phyloP scores from a whole-genome alignment of 2,329 filamentous ascomycete species.

The Zymoseptoria crescenta region DNA sequence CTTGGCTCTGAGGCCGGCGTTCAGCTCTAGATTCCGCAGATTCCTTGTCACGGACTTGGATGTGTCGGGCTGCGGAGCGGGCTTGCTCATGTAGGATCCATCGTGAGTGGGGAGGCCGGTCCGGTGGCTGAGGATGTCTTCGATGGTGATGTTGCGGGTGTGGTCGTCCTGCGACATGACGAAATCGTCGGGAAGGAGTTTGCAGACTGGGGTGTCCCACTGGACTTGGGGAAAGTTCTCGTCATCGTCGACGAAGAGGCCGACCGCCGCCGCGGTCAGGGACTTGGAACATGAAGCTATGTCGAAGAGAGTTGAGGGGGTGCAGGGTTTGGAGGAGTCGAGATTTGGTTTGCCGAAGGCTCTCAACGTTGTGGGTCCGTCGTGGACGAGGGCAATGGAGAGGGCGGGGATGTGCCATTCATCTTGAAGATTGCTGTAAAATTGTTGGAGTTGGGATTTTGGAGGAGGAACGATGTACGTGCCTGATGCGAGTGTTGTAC shows the following conservation, averaged over 20 bases:
- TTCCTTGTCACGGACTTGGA: constrained; percentile 36
- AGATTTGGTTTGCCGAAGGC: constrained; percentile 34
- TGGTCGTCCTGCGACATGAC: constrained; percentile 29
- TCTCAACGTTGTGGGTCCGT: constrained; percentile 35
- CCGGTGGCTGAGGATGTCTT: constrained; percentile 48
- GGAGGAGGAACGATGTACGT: background rate
- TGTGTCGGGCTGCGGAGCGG: constrained; percentile 26
- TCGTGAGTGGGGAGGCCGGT: constrained; percentile 42
- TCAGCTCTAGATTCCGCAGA: constrained; percentile 40
- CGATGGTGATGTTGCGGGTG: constrained; percentile 45
- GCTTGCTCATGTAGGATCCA: constrained; percentile 24
- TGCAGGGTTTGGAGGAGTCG: constrained; percentile 32
- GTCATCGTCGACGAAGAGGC: constrained; percentile 43
- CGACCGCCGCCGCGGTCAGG: constrained; percentile 44
- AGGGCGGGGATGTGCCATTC: constrained; percentile 35
- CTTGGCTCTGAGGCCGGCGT: constrained; percentile 37
- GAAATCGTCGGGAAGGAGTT: constrained; percentile 35
- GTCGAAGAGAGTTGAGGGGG: constrained; percentile 47
- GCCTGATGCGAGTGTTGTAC: background rate
- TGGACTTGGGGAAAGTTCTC: constrained; percentile 32
- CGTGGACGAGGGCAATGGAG: constrained; percentile 43
- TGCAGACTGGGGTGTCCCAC: constrained; percentile 43
- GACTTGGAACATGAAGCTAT: constrained; percentile 51
- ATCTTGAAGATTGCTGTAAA: background rate
- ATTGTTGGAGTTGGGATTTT: background rate